Evolutionary conservation across 164 flowering plant species (phyloP), one percentile per base, ranked within the genome.

Genomic region (Echeveria elegans): DNA sequence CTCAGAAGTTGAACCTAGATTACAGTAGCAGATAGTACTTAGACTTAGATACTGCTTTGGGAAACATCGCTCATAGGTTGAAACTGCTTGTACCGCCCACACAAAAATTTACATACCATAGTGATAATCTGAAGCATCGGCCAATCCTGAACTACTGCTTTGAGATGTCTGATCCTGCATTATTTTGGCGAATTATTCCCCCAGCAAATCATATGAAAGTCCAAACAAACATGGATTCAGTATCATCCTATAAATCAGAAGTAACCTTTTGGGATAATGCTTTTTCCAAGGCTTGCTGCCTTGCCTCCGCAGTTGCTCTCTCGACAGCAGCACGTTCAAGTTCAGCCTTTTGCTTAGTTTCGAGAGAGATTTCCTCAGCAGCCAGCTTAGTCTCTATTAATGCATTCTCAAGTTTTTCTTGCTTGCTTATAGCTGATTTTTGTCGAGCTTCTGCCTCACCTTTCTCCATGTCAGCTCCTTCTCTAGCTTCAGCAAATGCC

Each of bases 241-340:
- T 4, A 11, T 43, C 5, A 18, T 43, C 19, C 47, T 4, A 15
- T 43, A 43, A 69, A 77, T 65, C 34, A 78, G 72, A 63, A 59
- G 47, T 70, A 69, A 77, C 75, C 74, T 87, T 86, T 74, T 67
- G 86, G 19, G 85, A 76, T 71, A 82, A 29, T 23, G 90, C 89
- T 75, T 81, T 93, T 69, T 93, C 89, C 26, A 81, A 74, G 63
- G 95, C 96, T 70, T 92, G 94, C 66, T 82, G 84, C 68, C 92
- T 76, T 56, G 95, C 96, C 80, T 89, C 98, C 60, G 85, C 81
- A 43, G 90, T 86, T 65, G 96, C 97, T 73, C 95, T 79, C 73
- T 91, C 97, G 32, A 88, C 91, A 26, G 95, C 97, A 73, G 96
- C 92, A 67, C 91, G 92, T 75, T 86, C 90, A 65, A 82, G 92